phyloP scores from a whole-genome alignment of 305 asterid genomes.

The Fraxinus baroniana region DNA sequence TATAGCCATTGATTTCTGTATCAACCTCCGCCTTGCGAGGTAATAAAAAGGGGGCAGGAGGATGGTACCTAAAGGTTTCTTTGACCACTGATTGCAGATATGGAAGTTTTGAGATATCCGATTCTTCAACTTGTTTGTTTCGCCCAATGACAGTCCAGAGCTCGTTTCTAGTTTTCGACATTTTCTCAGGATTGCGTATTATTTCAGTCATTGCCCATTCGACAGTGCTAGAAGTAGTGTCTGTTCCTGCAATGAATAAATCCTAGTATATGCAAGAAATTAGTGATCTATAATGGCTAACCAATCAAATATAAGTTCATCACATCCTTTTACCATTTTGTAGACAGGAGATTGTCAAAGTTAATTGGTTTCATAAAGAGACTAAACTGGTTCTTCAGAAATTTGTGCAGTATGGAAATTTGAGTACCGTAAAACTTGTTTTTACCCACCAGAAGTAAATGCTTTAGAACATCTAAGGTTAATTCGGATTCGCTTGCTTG shows the following conservation, averaged over 20 bases:
- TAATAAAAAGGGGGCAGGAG: not conserved
- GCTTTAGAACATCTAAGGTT: not conserved
- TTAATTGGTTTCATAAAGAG: not conserved
- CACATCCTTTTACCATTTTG: not conserved
- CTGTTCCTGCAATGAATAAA: not conserved
- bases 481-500: not conserved
- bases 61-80: not conserved
- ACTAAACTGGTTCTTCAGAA: not conserved
- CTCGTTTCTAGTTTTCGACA: not conserved
- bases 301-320: not conserved
- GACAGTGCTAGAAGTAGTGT: slow-evolving; percentile 10
- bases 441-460: not conserved
- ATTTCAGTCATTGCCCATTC: slow-evolving; percentile 17
- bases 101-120: not conserved
- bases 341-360: not conserved
- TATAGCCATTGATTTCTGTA: not conserved
- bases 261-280: not conserved
- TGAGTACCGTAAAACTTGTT: not conserved
- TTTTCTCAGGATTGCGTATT: slow-evolving; percentile 1
- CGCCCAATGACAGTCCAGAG: not conserved
- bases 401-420: not conserved
- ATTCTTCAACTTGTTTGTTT: not conserved
- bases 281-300: not conserved
- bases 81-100: not conserved
- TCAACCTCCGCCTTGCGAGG: not conserved